Evolutionary conservation across 2,329 filamentous ascomycete species (phyloP).

Genomic region (Fusarium phyllophilum): DNA sequence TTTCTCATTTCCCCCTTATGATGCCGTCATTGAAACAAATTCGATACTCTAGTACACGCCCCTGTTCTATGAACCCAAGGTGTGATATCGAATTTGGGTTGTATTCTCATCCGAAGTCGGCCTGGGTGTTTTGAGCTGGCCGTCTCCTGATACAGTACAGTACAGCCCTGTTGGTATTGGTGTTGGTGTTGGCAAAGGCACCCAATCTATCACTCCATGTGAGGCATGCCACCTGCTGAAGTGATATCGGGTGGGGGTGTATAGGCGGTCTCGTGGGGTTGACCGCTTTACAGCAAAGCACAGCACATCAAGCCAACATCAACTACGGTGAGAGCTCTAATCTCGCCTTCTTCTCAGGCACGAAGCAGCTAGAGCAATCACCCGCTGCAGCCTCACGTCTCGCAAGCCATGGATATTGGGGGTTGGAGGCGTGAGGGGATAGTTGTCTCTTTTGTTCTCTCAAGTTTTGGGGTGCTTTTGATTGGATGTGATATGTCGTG

Average conservation of each 20-base stretch:
- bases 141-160: constrained; percentile 15
- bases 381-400: constrained; percentile 25
- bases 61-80: not conserved
- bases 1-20: not conserved
- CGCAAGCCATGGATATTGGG: not conserved
- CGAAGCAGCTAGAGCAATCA: constrained; percentile 15
- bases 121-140: not conserved
- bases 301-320: not conserved
- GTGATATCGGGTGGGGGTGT: constrained; percentile 26
- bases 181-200: not conserved
- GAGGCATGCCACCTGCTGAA: constrained; percentile 22
- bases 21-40: constrained; percentile 25
- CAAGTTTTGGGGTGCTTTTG: not conserved
- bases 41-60: constrained; percentile 5
- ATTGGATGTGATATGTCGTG: constrained; percentile 13
- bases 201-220: constrained; percentile 20
- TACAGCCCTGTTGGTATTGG: not conserved
- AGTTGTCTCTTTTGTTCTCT: constrained; percentile 34
- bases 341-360: constrained; percentile 11
- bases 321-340: not conserved
- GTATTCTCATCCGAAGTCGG: constrained; percentile 6
- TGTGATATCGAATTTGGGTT: not conserved
- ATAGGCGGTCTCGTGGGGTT: constrained; percentile 20
- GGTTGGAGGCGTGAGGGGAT: not conserved
- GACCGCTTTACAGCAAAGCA: not conserved